Evolutionary conservation across 2,329 filamentous ascomycete genomes (phyloP).

Genomic region (Berkeleyomyces rouxiae): DNA sequence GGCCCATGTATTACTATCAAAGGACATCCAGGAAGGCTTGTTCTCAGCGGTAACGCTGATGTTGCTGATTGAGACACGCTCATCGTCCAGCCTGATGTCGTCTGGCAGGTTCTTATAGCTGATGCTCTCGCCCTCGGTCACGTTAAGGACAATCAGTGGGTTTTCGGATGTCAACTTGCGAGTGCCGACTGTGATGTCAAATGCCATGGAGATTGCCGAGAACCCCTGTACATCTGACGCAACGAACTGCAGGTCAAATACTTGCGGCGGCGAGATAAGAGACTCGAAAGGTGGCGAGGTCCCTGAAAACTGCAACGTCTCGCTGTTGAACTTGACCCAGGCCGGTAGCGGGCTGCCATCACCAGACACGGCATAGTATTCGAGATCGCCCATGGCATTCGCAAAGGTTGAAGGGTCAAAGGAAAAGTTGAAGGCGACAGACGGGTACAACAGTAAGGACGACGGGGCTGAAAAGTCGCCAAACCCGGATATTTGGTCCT

Average conservation of each 20-base stretch:
- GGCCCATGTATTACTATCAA: conserved; percentile 44
- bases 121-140: conserved; percentile 33
- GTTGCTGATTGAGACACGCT: conserved; percentile 30
- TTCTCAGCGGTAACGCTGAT: conserved; percentile 35
- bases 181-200: conserved; percentile 55
- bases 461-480: conserved; percentile 44
- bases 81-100: conserved; percentile 41
- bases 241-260: conserved; percentile 54
- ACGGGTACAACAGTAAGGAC: conserved; percentile 38
- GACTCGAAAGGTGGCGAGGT: conserved; percentile 48
- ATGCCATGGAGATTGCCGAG: conserved; percentile 45
- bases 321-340: conserved; percentile 62
- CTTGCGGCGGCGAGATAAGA: conserved; percentile 50
- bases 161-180: conserved; percentile 52
- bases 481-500: conserved; percentile 38
- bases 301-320: conserved; percentile 50
- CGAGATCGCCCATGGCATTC: conserved; percentile 32
- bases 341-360: conserved; percentile 72
- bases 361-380: conserved; percentile 61
- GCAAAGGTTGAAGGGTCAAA: conserved; percentile 47
- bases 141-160: conserved; percentile 38
- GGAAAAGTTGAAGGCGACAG: conserved; percentile 34
- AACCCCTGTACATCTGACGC: conserved; percentile 71
- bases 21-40: conserved; percentile 51
- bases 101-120: conserved; percentile 34